phyloP scores from a whole-genome alignment of 1,284 basidiomycete species.

The Austroboletus niveus region DNA sequence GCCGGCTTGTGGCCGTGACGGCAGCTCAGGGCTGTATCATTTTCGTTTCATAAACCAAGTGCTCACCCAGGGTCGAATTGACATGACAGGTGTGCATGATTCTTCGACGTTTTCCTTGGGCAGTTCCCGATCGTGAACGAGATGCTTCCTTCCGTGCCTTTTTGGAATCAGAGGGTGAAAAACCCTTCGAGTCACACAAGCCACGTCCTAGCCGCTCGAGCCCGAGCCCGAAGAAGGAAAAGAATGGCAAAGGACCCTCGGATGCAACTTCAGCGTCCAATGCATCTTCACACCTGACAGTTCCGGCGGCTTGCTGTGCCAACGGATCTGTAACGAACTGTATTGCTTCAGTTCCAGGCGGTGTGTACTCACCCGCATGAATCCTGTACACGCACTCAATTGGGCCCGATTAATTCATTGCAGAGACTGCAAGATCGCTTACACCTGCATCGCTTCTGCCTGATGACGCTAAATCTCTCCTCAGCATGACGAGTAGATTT shows the following conservation, averaged over 20 bases:
- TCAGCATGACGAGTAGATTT: slow-evolving; percentile 31
- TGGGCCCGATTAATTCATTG: not conserved
- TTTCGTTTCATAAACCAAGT: slow-evolving; percentile 10
- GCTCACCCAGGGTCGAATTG: slow-evolving; percentile 14
- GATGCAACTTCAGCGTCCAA: not conserved
- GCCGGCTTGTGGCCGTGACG: slow-evolving; percentile 1
- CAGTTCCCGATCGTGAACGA: slow-evolving; percentile 92
- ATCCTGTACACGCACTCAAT: slow-evolving; percentile 11
- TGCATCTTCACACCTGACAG: slow-evolving; percentile 1
- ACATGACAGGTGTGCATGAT: slow-evolving; percentile 76
- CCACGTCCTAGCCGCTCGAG: slow-evolving; percentile 15
- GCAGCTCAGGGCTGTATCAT: slow-evolving; percentile 1
- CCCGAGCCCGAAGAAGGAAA: slow-evolving; percentile 11
- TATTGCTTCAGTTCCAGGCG: slow-evolving; percentile 13
- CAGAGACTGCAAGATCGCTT: slow-evolving; percentile 18
- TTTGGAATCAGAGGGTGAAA: slow-evolving; percentile 61
- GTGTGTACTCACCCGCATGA: slow-evolving; percentile 17
- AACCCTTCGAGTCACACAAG: slow-evolving; percentile 24
- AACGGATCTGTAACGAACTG: slow-evolving; percentile 4
- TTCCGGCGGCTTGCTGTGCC: slow-evolving; percentile 3
- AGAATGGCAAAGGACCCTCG: not conserved
- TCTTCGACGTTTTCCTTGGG: slow-evolving; percentile 97
- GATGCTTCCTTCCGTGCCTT: slow-evolving; percentile 93
- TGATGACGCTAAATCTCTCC: slow-evolving; percentile 30
- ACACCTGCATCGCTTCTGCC: slow-evolving; percentile 19